phyloP scores from a whole-genome alignment of 495 filamentous ascomycete species.

The Daldinia vernicosa region DNA sequence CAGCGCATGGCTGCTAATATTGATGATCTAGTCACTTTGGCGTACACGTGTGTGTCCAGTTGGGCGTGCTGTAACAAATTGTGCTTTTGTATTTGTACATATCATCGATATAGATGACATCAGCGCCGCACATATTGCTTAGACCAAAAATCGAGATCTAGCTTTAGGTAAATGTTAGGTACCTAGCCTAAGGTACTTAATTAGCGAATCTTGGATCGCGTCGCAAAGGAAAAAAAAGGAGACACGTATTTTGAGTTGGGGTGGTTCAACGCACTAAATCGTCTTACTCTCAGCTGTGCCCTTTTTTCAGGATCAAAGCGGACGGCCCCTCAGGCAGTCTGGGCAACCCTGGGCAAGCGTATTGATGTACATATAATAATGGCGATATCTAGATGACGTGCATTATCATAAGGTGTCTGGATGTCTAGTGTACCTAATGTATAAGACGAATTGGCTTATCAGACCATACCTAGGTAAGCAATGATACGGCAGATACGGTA shows the following conservation, averaged over 20 bases:
- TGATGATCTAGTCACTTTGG: conserved; percentile 17
- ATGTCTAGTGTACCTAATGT: no score
- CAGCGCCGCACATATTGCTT: conserved; percentile 1
- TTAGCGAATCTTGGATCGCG: conserved; percentile 7
- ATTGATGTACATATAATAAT: conserved; percentile 8
- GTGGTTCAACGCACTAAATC: not conserved
- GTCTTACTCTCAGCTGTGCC: not conserved
- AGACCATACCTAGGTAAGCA: not conserved
- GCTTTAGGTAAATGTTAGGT: not conserved
- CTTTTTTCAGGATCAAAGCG: not conserved
- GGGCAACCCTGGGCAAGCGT: not conserved
- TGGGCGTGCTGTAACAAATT: not conserved
- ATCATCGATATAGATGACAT: conserved; percentile 23
- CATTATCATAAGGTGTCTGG: conserved; percentile 20
- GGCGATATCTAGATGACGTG: conserved; percentile 33
- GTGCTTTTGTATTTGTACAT: not conserved
- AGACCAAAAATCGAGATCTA: not conserved
- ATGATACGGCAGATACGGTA: not conserved
- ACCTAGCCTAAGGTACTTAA: not conserved
- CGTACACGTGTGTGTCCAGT: conserved; percentile 12
- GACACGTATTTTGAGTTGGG: not conserved
- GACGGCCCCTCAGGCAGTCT: not conserved
- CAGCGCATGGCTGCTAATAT: conserved; percentile 24
- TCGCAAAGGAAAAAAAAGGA: not conserved
- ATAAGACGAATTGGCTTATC: conserved; percentile 24